Percentiles rank a stretch among this genome's conserved stretches.
Evolutionary conservation across 75 land plant genomes (phyloP).

Genomic region (Pinus tabuliformis): DNA sequence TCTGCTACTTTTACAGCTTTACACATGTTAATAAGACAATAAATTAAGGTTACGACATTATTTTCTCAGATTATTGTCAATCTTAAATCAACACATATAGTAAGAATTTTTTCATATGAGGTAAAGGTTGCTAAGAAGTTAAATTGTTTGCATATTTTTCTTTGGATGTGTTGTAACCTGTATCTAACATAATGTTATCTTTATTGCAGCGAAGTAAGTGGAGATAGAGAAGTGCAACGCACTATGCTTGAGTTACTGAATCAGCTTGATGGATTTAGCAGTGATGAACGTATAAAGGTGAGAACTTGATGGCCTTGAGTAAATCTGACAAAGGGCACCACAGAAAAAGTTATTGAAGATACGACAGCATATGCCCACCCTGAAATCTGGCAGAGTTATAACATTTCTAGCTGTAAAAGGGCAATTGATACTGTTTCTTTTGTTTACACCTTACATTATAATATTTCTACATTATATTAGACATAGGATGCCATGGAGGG

Average conservation of each 20-base stretch:
- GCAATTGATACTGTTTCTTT: no score
- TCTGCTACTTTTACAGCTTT: no score
- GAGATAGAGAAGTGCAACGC: conserved; percentile 95
- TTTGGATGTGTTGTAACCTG: not conserved
- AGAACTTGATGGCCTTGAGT: not conserved
- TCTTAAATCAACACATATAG: not conserved
- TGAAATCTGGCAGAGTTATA: no score
- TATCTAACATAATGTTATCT: not conserved
- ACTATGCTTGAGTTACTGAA: conserved; percentile 96
- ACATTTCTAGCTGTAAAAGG: no score
- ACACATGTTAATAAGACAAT: no score
- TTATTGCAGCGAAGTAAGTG: conserved; percentile 89
- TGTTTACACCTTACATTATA: not conserved
- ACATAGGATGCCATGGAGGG: not conserved
- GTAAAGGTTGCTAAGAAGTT: not conserved
- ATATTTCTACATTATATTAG: not conserved
- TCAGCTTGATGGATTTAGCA: conserved; percentile 98
- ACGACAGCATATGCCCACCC: no score
- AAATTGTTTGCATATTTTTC: not conserved
- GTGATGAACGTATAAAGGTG: conserved; percentile 97
- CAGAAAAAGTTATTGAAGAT: no score
- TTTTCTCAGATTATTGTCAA: not conserved
- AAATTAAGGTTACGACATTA: not conserved
- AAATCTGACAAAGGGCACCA: no score
- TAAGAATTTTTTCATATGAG: not conserved